Base-by-base conservation (phyloP, 2,329 filamentous ascomycete species). In the Phaeophleospora eucalypticola region DNA sequence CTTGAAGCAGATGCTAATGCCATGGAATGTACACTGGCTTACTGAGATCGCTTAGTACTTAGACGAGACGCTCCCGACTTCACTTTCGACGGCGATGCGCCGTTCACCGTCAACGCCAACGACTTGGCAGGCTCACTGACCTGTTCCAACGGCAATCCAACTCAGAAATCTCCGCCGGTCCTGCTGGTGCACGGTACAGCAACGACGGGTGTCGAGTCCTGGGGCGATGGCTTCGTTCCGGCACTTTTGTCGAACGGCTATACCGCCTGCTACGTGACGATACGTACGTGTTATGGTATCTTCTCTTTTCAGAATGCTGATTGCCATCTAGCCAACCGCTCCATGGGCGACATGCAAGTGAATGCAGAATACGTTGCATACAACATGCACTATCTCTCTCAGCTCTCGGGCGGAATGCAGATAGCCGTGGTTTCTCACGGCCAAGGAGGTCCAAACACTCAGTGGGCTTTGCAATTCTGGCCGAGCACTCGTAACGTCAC, bases 281-380 rank as follows among this genome's bases (percentile, higher is more conserved):
- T 63, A 3, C 61, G 59, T 60, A 48, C 36, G 59, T 44, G 15
- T 12, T 15, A 16, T 17, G 2, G 2, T n/a, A n/a, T n/a, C n/a
- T n/a, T n/a, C n/a, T n/a, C n/a, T n/a, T n/a, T n/a, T 7, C 24
- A 4, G 7, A 17, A 29, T 15, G 14, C 18, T 20, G 7, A 10
- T 3, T 12, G 2, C 6, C 16, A 19, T 32, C 24, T 21, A 61
- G 58, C 60, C 12, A 53, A 57, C 24, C 52, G 58, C 18, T 42
- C 56, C 9, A 61, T 63, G 58, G 58, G 58, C 33, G 61, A 64
- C 46, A 64, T 64, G 62, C 62, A 64, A 46, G 39, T 63, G 40
- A 58, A 54, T 18, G 51, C 58, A 27, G 59, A 64, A 47, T 63
- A 63, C 39, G 56, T 63, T 9, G 61, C 61, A 4, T 63, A 64